Evolutionary conservation across 2,329 filamentous ascomycete genomes (phyloP), one percentile per base, ranked within the genome.

Genomic region (Paraconiothyrium sp.): DNA sequence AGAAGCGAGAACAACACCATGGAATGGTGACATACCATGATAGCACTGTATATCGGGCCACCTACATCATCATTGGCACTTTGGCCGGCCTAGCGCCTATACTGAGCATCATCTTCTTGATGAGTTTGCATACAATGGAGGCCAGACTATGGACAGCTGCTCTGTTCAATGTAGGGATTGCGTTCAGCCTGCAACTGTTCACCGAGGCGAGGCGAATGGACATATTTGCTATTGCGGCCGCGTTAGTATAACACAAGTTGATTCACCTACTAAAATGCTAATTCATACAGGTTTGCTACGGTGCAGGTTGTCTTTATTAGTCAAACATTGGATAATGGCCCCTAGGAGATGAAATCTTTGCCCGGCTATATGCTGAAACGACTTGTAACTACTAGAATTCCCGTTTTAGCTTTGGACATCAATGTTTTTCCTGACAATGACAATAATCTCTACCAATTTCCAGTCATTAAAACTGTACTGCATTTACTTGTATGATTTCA

Each of bases 281-380:
- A 13, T 13, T 3, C 4, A 4, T 27, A n/a, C 11, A 50, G 47
- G 13, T 50, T 50, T 35, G 47, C 47, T 30, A 30, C 47, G 5
- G 47, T 50, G 9, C 47, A 50, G 30, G 47, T 50, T 1, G 30
- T 50, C 13, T 50, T 50, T n/a, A n/a, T 50, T 39, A 13, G 37
- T 2, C 43, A 46, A 39, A 14, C 37, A 14, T 16, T 39, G 13
- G 37, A 39, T 39, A 2, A 39, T 39, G 37, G 37, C 10, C 37
- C 37, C 4, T 5, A 14, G 14, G 37, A 39, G 37, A 39, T 16
- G 37, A 39, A 16, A 13, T 39, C 16, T 39, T 13, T 13, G 5
- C 13, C 11, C 5, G 37, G 37, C 5, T 16, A 39, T 16, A 5
- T 14, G 37, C 37, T 39, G 5, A 39, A 39, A 39, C 37, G 2